Evolutionary conservation across 129 eudicot species (phyloP), one percentile per base, ranked within the genome.

Genomic region (Chrysanthemum seticuspe): DNA sequence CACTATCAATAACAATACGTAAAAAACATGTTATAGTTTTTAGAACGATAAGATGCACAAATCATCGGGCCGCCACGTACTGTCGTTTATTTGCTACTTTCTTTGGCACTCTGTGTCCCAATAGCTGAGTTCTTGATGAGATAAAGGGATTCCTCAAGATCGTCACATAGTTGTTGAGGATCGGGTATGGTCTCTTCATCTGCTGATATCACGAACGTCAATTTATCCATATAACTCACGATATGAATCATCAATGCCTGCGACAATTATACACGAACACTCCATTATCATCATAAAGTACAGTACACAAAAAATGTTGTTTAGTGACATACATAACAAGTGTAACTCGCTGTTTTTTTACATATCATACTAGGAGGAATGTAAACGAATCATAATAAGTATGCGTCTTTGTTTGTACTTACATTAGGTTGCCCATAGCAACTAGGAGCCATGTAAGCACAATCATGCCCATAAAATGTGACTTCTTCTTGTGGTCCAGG

Each of bases 361-460:
- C n/a, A n/a, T n/a, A n/a, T n/a, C n/a, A n/a, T n/a, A n/a, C n/a
- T n/a, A n/a, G n/a, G n/a, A n/a, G n/a, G n/a, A n/a, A n/a, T n/a
- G n/a, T n/a, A n/a, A n/a, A n/a, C n/a, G n/a, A n/a, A n/a, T n/a
- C n/a, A n/a, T n/a, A n/a, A n/a, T 36, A 36, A 5, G 45, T 36
- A 36, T 36, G 40, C 1, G 3, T 31, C 40, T n/a, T n/a, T n/a
- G n/a, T 31, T 31, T 31, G 6, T 31, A 83, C 78, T 79, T 79
- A 83, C 87, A 75, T 71, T 75, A 29, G 87, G 87, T 19, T 83
- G 87, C 25, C 87, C 87, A 52, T 79, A 83, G 78, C n/a, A n/a
- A n/a, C n/a, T 79, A 50, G 87, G 81, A 60, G 81, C 81, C 51
- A 83, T 57, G 66, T 74, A 83, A 73, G 76, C 59, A 61, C 76